These are phyloP conservation scores for Yamadazyma akitaensis DNA, from an alignment of 805 yeast genomes.

Conservation along the genomic window DNA sequence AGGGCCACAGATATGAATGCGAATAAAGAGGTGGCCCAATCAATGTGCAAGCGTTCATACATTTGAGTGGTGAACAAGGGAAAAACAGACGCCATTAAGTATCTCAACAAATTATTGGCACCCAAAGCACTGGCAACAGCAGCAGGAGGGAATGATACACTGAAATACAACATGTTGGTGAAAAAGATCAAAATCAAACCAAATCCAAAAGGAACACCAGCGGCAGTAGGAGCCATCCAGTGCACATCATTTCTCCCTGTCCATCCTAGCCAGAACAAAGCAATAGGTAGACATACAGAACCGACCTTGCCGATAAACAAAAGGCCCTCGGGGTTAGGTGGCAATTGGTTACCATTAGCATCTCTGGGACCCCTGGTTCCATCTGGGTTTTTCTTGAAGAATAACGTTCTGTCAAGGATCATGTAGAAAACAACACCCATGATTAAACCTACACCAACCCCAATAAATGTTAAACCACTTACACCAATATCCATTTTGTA, in stretches of 20 bases:
- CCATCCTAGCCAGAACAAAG: conserved; percentile 84
- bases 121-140: conserved; percentile 85
- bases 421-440: conserved; percentile 52
- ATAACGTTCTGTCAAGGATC: conserved; percentile 44
- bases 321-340: conserved; percentile 60
- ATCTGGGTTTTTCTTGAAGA: conserved; percentile 56
- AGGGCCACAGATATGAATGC: conserved; percentile 63
- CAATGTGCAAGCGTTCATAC: conserved; percentile 66
- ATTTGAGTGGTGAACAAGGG: conserved; percentile 85
- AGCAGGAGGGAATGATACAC: conserved; percentile 69
- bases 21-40: conserved; percentile 76
- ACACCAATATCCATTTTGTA: conserved; percentile 58
- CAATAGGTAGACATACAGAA: conserved; percentile 60
- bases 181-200: conserved; percentile 71
- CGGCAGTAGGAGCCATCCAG: conserved; percentile 73
- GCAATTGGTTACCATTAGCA: conserved; percentile 50
- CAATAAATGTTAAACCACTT: conserved; percentile 68
- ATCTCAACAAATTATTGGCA: conserved; percentile 79
- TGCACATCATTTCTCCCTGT: conserved; percentile 57
- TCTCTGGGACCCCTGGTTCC: conserved; percentile 59
- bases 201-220: conserved; percentile 79
- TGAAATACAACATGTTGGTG: conserved; percentile 63
- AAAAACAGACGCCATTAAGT: conserved; percentile 70
- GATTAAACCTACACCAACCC: conserved; percentile 66
- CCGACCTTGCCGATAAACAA: conserved; percentile 64